Evolutionary conservation across 257 asterid species (phyloP), one percentile per base, ranked within the genome.

Genomic region (Petunia secreta): DNA sequence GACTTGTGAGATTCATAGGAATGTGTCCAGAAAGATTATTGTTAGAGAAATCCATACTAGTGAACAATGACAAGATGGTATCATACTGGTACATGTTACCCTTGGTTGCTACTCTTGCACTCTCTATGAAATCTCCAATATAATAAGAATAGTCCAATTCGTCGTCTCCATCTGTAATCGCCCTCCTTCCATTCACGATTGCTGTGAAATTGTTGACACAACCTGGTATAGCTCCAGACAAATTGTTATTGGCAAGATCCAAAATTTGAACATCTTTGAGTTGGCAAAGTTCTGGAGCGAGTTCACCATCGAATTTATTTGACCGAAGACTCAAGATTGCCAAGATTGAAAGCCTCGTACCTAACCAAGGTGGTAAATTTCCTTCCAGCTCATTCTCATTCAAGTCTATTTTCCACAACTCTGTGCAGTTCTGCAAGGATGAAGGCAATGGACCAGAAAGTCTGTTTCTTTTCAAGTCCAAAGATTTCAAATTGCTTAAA

Each of bases 201-300:
- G 87, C 88, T 36, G 87, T 84, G 43, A 86, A 78, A 75, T 81
- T 85, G n/a, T 69, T 11, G 37, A 89, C 39, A 64, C 89, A 85
- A 11, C 34, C 38, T 0, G 87, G 87, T 64, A 83, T 83, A 0
- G 0, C 10, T 36, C 89, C 87, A 1, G 58, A 75, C 7, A 87
- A 14, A 0, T n/a, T 43, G n/a, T 83, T 83, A 34, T 41, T 6
- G 5, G 90, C 82, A 44, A 86, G 75, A 69, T 85, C 88, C 82
- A 88, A 82, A 38, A 88, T 67, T 63, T 83, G 88, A n/a, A 85
- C 75, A 43, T 38, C 52, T 3, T 3, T 34, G 1, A 87, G 78
- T 41, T 50, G 57, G 11, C 89, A 89, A 36, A 89, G n/a, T 11
- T 75, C 62, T 5, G 75, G 10, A 69, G 83, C 43, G 68, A 87